phyloP scores from a whole-genome alignment of 352 stramenopile species.

The Phytophthora megakarya region DNA sequence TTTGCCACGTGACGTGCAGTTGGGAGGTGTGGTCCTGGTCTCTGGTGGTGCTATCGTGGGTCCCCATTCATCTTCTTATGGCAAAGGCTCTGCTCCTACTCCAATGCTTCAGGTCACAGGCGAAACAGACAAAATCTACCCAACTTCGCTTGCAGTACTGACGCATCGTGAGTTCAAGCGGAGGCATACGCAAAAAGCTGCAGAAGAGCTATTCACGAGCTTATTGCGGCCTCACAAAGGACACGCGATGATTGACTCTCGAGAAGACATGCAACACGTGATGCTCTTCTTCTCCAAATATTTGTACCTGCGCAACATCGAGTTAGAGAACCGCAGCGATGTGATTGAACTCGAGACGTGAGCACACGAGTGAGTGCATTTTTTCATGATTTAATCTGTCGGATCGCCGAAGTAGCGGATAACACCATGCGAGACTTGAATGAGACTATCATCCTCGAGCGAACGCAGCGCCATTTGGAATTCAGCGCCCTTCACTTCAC shows the following conservation, averaged over 20 bases:
- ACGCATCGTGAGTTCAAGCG: slow-evolving; percentile 27
- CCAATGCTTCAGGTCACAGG: slow-evolving; percentile 55
- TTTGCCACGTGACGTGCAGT: slow-evolving; percentile 28
- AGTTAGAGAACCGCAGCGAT: slow-evolving; percentile 55
- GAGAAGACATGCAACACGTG: slow-evolving; percentile 57
- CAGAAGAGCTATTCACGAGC: slow-evolving; percentile 36
- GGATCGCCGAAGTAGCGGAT: slow-evolving; percentile 74
- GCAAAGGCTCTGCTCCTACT: slow-evolving; percentile 34
- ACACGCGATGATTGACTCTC: slow-evolving; percentile 60
- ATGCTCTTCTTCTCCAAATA: slow-evolving; percentile 68
- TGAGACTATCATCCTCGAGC: slow-evolving; percentile 91
- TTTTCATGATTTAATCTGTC: slow-evolving; percentile 28
- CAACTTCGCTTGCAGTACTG: slow-evolving; percentile 30
- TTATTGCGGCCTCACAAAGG: slow-evolving; percentile 34
- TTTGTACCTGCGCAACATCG: slow-evolving; percentile 56
- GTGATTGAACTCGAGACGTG: slow-evolving; percentile 55
- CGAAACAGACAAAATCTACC: slow-evolving; percentile 44
- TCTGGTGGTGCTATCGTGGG: slow-evolving; percentile 50
- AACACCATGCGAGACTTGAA: slow-evolving; percentile 92
- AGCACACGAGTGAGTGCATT: slow-evolving; percentile 3
- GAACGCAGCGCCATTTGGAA: slow-evolving; percentile 89
- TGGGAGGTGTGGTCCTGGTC: slow-evolving; percentile 61
- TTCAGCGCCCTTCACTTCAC: slow-evolving; percentile 79
- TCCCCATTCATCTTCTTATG: slow-evolving; percentile 20
- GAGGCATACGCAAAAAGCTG: slow-evolving; percentile 21